These are phyloP conservation scores for Phytophthora fragariae DNA, from an alignment of 352 stramenopile genomes.

Conservation along the genomic window DNA sequence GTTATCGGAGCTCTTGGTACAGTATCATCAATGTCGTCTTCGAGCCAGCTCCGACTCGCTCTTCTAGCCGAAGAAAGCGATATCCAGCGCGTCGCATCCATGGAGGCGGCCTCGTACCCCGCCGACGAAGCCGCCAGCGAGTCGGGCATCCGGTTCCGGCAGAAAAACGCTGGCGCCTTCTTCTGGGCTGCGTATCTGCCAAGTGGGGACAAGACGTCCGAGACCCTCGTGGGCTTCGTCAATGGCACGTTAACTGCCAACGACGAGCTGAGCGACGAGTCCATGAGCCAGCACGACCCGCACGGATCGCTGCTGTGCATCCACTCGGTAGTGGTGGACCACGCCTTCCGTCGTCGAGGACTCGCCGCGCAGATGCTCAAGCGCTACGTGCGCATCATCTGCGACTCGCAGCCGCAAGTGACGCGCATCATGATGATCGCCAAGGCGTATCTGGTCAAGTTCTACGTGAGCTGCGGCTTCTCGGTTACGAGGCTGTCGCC, in stretches of 20 bases:
- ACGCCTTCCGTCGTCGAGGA: conserved; percentile 72
- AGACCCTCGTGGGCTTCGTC: conserved; percentile 88
- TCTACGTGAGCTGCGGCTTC: conserved; percentile 91
- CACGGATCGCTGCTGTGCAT: conserved; percentile 84
- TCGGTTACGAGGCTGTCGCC: conserved; percentile 63
- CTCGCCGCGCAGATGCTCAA: conserved; percentile 84
- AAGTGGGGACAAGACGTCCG: conserved; percentile 5
- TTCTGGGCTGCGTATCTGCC: conserved; percentile 56
- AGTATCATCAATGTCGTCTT: conserved; percentile 9
- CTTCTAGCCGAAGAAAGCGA: conserved; percentile 34
- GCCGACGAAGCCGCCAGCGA: conserved; percentile 88
- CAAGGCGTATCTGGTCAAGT: conserved; percentile 83
- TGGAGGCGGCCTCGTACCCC: conserved; percentile 81
- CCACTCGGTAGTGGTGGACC: conserved; percentile 87
- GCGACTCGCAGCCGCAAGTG: conserved; percentile 55
- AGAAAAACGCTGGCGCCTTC: conserved; percentile 82
- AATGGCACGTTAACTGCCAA: conserved; percentile 79
- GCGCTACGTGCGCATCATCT: conserved; percentile 73
- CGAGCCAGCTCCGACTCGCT: conserved; percentile 28
- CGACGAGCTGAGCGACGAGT: conserved; percentile 66
- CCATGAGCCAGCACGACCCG: conserved; percentile 84
- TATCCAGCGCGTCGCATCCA: conserved; percentile 48
- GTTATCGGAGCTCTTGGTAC: not conserved
- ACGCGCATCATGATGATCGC: conserved; percentile 81
- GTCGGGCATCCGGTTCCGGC: conserved; percentile 81